These are phyloP conservation scores for Trichoderma afroharzianum DNA, from an alignment of 2,329 filamentous ascomycete genomes.

Conservation along the genomic window DNA sequence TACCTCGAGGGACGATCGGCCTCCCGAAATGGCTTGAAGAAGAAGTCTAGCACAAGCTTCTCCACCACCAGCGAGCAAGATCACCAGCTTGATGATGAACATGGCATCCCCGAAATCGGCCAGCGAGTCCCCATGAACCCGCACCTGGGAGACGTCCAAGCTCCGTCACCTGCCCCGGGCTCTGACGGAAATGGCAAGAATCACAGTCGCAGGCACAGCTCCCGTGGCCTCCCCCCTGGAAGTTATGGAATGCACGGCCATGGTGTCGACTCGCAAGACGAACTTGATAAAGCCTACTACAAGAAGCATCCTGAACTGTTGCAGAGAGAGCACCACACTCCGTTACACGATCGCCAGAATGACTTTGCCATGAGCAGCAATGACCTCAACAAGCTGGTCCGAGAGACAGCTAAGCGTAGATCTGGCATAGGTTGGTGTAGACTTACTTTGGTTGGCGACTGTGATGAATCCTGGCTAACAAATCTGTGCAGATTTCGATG, in stretches of 20 bases:
- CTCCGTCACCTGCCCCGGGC: slow-evolving; percentile 73
- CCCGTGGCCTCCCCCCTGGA: slow-evolving; percentile 68
- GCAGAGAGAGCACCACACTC: slow-evolving; percentile 65
- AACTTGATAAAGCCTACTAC: slow-evolving; percentile 88
- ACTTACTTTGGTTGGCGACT: not conserved
- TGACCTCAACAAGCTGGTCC: slow-evolving; percentile 85
- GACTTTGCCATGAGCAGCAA: slow-evolving; percentile 87
- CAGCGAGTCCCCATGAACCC: slow-evolving; percentile 91
- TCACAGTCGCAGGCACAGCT: slow-evolving; percentile 71
- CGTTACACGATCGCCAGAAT: slow-evolving; percentile 52
- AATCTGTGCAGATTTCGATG: slow-evolving; percentile 53
- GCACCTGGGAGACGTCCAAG: slow-evolving; percentile 91
- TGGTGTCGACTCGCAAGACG: slow-evolving; percentile 69
- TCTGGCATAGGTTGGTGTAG: slow-evolving; percentile 35
- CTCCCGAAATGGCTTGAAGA: slow-evolving; percentile 53
- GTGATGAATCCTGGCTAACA: not conserved
- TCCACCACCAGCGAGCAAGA: slow-evolving; percentile 49
- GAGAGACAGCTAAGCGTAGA: slow-evolving; percentile 59
- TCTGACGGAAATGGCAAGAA: slow-evolving; percentile 44
- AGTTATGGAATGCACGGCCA: slow-evolving; percentile 94
- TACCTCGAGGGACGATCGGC: slow-evolving; percentile 48
- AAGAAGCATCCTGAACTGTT: slow-evolving; percentile 82
- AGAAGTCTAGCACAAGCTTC: slow-evolving; percentile 60
- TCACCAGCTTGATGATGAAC: slow-evolving; percentile 63
- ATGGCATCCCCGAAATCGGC: slow-evolving; percentile 89